Base-by-base conservation (phyloP, 179 eudicot genomes). In the Nepenthes alata region DNA sequence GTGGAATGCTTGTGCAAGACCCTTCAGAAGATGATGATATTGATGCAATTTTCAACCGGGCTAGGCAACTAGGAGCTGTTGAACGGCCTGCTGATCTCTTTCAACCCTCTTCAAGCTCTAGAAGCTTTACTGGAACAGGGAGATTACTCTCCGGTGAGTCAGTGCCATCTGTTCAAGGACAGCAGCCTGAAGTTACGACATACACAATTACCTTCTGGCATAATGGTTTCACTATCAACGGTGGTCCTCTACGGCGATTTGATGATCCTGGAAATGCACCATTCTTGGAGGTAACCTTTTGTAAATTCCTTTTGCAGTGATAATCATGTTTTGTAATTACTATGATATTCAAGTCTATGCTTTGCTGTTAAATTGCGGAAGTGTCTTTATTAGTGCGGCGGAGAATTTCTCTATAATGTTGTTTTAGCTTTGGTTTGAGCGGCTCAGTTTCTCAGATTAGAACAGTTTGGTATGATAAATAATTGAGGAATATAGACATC, bases 1-100 rank as follows among this genome's bases (percentile, higher is more conserved):
- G 95, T 82, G 96, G 96, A 58, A 84, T 85, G 90, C 84, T 83
- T 63, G 96, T 88, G 57, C 88, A 84, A 75, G 97, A 81, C 75
- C 93, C 88, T 37, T 61, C 83, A 15, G 82, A 69, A 53, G 75
- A 53, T 47, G 77, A 70, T 71, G 72, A 79, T 70, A 87, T 80
- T 64, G 95, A 90, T 64, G 74, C 81, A 13, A 78, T 90, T 58
- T 90, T 90, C 47, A 70, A 76, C 65, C 83, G 77, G 62, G 94
- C 87, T 61, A 88, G 96, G 65, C 83, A 72, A 41, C 57, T 68
- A 55, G 93, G 85, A 59, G 86, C 81, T 60, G 67, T 62, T n/a
- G 82, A 74, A 66, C 74, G 74, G 62, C 74, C 85, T 37, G 67
- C 58, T 59, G 86, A 81, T 62, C 72, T 67, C 57, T 53, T 59